phyloP scores from a whole-genome alignment of 768 basidiomycete species.

The Mycena filopes region DNA sequence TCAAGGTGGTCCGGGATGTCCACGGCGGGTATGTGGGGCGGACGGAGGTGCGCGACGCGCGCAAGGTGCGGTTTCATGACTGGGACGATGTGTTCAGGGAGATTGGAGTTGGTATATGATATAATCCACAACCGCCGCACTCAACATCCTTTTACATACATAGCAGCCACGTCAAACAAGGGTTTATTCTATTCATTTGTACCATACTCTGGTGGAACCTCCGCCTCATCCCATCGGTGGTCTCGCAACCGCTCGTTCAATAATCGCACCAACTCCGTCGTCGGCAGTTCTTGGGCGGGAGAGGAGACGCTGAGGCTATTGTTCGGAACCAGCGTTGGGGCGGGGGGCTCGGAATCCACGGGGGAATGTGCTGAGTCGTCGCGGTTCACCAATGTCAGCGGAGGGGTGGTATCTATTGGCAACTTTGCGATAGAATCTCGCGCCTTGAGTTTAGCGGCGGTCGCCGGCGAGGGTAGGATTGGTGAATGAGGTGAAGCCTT shows the following conservation, averaged over 20 bases:
- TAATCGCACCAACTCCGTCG: constrained; percentile 1
- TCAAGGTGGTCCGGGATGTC: not conserved
- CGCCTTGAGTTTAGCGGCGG: too few relatives aligned
- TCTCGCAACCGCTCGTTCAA: not conserved
- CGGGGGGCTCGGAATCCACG: not conserved
- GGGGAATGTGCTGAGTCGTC: not conserved
- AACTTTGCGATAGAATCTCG: not conserved
- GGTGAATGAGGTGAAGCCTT: too few relatives aligned
- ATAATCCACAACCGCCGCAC: too few relatives aligned
- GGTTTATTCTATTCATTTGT: not conserved
- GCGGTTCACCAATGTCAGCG: not conserved
- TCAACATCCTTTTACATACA: too few relatives aligned
- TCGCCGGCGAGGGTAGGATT: too few relatives aligned
- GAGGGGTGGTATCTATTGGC: too few relatives aligned
- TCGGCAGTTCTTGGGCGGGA: not conserved
- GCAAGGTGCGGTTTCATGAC: not conserved
- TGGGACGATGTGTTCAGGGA: not conserved
- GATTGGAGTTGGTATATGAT: not conserved
- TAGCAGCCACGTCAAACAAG: too few relatives aligned
- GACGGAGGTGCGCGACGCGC: not conserved
- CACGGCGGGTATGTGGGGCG: not conserved
- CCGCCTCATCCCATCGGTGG: constrained; percentile 5
- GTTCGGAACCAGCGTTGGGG: not conserved
- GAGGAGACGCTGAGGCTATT: not conserved
- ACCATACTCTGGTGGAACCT: constrained; percentile 1